These are phyloP conservation scores for Acer yangbiense DNA, from an alignment of 345 rosid genomes.

Conservation along the genomic window DNA sequence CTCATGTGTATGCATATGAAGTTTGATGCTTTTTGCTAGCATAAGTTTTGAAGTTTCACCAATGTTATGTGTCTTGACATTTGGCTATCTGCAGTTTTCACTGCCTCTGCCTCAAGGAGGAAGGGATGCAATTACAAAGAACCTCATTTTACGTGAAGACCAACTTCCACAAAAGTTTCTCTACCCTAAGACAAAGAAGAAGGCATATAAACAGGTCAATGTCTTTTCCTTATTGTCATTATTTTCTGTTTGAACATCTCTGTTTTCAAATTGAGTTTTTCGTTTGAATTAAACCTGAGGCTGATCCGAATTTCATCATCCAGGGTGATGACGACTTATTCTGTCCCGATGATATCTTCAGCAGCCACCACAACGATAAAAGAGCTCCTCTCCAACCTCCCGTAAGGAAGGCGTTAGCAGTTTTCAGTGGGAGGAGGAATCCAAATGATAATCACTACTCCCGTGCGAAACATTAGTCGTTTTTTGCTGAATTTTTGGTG, in stretches of 20 bases:
- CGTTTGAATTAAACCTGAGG: background rate
- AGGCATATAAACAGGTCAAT: constrained; percentile 62
- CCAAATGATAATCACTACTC: constrained; percentile 96
- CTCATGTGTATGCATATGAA: background rate
- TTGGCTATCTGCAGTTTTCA: constrained; percentile 60
- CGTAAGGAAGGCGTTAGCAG: constrained; percentile 76
- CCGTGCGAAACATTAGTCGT: constrained; percentile 50
- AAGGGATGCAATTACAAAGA: constrained; percentile 85
- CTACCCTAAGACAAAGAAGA: constrained; percentile 84
- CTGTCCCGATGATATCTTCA: constrained; percentile 55
- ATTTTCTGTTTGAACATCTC: background rate
- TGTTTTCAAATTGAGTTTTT: background rate
- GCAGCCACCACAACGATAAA: constrained; percentile 57
- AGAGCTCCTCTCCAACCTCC: constrained; percentile 78
- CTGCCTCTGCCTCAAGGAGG: constrained; percentile 91
- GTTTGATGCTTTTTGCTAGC: background rate
- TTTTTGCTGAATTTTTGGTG: background rate
- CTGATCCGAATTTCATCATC: constrained; percentile 8
- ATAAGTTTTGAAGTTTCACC: background rate
- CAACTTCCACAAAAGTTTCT: constrained; percentile 89
- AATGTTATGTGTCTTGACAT: background rate
- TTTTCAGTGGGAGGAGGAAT: constrained; percentile 86
- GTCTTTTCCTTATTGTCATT: background rate
- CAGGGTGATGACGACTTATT: constrained; percentile 77
- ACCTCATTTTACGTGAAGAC: constrained; percentile 81